phyloP scores from a whole-genome alignment of 768 basidiomycete species.

The Mycena capillaripes region DNA sequence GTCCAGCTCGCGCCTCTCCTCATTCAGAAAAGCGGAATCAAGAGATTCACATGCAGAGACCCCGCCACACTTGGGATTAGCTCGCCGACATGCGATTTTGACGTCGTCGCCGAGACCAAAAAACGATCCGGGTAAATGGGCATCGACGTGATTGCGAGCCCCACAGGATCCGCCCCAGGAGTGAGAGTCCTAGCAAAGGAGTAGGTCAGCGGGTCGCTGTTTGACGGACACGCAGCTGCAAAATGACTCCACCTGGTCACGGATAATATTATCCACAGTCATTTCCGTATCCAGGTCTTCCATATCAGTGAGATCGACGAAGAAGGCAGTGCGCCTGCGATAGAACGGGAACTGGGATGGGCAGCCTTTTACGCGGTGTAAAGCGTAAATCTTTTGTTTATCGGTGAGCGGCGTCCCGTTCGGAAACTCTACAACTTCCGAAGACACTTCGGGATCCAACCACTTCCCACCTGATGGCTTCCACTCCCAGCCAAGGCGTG shows the following conservation, averaged over 20 bases:
- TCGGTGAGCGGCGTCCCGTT: background rate
- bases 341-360: background rate
- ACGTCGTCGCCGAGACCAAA: conserved; percentile 5
- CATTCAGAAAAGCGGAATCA: conserved; percentile 3
- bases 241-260: conserved; percentile 12
- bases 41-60: conserved; percentile 26
- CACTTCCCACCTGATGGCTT: conserved; percentile 4
- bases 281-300: background rate
- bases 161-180: background rate
- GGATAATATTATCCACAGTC: conserved; percentile 14
- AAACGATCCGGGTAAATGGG: background rate
- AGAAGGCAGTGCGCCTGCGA: conserved; percentile 5
- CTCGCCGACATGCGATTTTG: conserved; percentile 18
- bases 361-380: conserved; percentile 16
- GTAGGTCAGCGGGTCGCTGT: background rate
- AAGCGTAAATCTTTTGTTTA: conserved; percentile 12
- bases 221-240: background rate
- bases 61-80: background rate
- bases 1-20: conserved; percentile 20
- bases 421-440: conserved; percentile 14
- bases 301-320: conserved; percentile 11
- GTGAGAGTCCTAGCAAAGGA: conserved; percentile 13
- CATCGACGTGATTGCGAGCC: background rate
- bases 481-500: conserved; percentile 15
- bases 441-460: conserved; percentile 9